A percentile compares a stretch with the other conserved stretches of the same genome.
These are phyloP conservation scores for Huntiella bhutanensis DNA, from an alignment of 2,329 filamentous ascomycete species.

Conservation along the genomic window DNA sequence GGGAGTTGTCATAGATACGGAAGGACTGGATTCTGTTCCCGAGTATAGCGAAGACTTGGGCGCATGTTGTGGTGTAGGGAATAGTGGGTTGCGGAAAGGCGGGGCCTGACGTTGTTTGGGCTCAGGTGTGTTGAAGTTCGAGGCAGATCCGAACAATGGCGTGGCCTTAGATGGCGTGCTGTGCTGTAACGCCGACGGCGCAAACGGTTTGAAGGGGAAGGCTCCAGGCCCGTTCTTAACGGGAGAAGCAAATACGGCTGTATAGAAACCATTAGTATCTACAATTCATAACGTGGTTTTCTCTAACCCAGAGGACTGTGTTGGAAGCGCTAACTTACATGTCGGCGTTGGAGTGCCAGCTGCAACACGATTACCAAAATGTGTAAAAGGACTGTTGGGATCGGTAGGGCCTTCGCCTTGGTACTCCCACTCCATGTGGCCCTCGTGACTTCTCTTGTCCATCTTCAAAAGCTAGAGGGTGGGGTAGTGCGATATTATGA, in stretches of 20 bases:
- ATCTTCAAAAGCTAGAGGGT: slow-evolving; percentile 18
- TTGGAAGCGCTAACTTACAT: not conserved
- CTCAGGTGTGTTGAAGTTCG: not conserved
- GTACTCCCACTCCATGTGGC: slow-evolving; percentile 50
- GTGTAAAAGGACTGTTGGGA: slow-evolving; percentile 39
- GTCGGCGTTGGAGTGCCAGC: not conserved
- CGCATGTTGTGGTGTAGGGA: slow-evolving; percentile 42
- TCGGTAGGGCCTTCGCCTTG: slow-evolving; percentile 38
- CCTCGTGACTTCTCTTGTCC: slow-evolving; percentile 37
- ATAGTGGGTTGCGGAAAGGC: slow-evolving; percentile 43
- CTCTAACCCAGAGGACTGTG: not conserved
- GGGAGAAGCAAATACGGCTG: slow-evolving; percentile 1
- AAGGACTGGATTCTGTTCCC: slow-evolving; percentile 42
- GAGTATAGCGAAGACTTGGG: slow-evolving; percentile 34
- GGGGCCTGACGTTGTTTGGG: slow-evolving; percentile 20
- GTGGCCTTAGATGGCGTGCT: slow-evolving; percentile 20
- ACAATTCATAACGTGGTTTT: not conserved
- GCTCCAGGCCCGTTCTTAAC: not conserved
- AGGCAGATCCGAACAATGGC: not conserved
- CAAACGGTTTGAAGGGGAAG: no score
- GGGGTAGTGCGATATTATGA: not conserved
- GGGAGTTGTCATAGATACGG: slow-evolving; percentile 33
- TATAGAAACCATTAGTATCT: not conserved
- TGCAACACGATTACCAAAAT: not conserved
- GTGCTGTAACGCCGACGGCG: no score